These are phyloP conservation scores for Boechera retrofracta DNA, from an alignment of 345 rosid species.

Conservation along the genomic window DNA sequence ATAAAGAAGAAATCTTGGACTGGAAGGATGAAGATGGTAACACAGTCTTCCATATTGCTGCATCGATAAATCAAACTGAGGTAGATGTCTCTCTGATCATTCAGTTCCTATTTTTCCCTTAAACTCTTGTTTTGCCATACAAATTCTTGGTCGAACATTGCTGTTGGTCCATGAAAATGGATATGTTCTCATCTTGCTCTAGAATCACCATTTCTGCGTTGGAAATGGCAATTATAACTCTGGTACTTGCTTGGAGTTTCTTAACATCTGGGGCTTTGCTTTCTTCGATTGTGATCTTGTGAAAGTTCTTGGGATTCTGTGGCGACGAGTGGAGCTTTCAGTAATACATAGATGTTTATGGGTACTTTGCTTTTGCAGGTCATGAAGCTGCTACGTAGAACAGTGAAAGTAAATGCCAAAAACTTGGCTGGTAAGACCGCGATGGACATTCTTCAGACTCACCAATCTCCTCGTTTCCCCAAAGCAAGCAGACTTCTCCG, in stretches of 20 bases:
- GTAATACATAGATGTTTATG: not conserved
- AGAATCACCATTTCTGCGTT: too few relatives aligned
- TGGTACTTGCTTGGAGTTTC: not conserved
- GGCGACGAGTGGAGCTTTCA: not conserved
- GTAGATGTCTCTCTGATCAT: conserved; percentile 13
- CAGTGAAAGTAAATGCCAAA: conserved; percentile 36
- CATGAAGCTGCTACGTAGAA: conserved; percentile 25
- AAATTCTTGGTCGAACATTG: not conserved
- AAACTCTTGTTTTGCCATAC: not conserved
- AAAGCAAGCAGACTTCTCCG: conserved; percentile 12
- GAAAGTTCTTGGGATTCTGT: not conserved
- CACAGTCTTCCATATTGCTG: conserved; percentile 50
- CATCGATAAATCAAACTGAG: conserved; percentile 26
- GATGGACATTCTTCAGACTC: conserved; percentile 36
- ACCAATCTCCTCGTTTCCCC: not conserved
- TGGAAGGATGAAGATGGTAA: conserved; percentile 53
- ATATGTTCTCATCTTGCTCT: too few relatives aligned
- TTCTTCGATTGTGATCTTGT: not conserved
- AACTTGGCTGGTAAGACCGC: conserved; percentile 42
- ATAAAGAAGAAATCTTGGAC: conserved; percentile 39
- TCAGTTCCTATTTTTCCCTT: not conserved
- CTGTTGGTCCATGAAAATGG: not conserved
- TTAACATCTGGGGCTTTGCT: not conserved
- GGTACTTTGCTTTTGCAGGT: conserved; percentile 30
- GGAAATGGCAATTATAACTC: too few relatives aligned